Base-by-base conservation (phyloP, 2,329 filamentous ascomycete species). In the Sporothrix pseudoabietina region DNA sequence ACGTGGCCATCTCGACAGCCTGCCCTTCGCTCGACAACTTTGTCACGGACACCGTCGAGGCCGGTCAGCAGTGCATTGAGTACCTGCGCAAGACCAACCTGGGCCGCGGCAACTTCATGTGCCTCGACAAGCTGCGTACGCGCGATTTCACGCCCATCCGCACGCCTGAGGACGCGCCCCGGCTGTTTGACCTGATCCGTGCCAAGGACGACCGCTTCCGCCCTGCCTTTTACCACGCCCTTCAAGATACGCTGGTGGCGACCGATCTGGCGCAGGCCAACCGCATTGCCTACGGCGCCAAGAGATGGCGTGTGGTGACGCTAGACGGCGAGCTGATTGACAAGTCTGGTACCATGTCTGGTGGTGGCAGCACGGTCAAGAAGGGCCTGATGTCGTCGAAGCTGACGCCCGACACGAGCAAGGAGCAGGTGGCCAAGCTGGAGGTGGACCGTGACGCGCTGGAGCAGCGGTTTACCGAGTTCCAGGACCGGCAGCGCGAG, bases 281-380 rank as follows among this genome's bases (percentile, higher is more conserved):
- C 82, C 91, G 96, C 65, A 98, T 99, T 77, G 96, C 96, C 8
- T 99, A 98, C 78, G 95, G 96, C 57, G 93, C 93, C 63, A 93
- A 90, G 84, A 87, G 96, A 81, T 99, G 96, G 96, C 91, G 96
- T 76, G 96, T 99, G 3, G 96, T 99, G 55, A 99, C 96, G 0
- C 88, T 99, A 1, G 94, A 94, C 75, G 96, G 96, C 68, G 94
- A 98, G 81, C 87, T 99, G 71, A 98, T 99, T 77, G 96, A 99
- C 83, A 97, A 97, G 80, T 98, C 95, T 0, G 96, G 96, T 86
- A 98, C 96, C 49, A 98, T 99, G 96, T 97, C 93, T 74, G 96
- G 96, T 85, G 96, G 96, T 86, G 96, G 96, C 73, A 95, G 89
- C 63, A 92, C 93, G 19, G 93, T 96, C 73, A 94, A 95, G 78